Conservation (phyloP, 78 protist species). For the Dictyostelium intermedium region DNA sequence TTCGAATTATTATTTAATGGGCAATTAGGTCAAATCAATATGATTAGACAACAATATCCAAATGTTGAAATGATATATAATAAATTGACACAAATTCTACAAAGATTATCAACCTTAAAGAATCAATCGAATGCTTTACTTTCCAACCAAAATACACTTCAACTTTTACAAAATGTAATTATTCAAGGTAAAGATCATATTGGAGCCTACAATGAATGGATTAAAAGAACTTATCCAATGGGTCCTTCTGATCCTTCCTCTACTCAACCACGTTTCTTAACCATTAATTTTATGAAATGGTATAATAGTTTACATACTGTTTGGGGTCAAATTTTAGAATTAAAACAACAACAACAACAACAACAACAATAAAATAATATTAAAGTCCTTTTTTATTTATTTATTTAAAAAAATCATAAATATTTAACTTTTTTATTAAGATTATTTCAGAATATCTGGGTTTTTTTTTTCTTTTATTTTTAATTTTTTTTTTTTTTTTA, state of each 20-base stretch:
- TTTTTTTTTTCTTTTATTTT: neutral
- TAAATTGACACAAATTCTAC: neutral
- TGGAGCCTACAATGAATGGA: conserved; percentile 56
- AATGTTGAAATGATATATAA: neutral
- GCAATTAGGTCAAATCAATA: neutral
- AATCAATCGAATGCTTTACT: neutral
- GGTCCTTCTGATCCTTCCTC: conserved; percentile 17
- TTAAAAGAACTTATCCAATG: neutral
- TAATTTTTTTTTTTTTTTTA: neutral
- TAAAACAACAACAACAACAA: conserved; percentile 5
- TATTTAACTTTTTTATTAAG: neutral
- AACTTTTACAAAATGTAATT: conserved; percentile 23
- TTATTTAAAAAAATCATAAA: neutral
- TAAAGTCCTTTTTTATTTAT: neutral
- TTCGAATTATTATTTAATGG: conserved; percentile 21
- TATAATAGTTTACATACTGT: conserved; percentile 33
- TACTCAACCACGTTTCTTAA: conserved; percentile 17
- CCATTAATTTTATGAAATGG: conserved; percentile 74
- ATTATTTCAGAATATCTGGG: neutral
- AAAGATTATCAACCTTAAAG: neutral
- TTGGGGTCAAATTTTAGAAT: conserved; percentile 41
- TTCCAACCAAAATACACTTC: neutral
- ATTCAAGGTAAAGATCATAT: conserved; percentile 61
- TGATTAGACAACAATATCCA: conserved; percentile 2
- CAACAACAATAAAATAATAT: too few relatives aligned